Evolutionary conservation across 768 basidiomycete genomes (phyloP), one percentile per base, ranked within the genome.

Genomic region (Russula foetens): DNA sequence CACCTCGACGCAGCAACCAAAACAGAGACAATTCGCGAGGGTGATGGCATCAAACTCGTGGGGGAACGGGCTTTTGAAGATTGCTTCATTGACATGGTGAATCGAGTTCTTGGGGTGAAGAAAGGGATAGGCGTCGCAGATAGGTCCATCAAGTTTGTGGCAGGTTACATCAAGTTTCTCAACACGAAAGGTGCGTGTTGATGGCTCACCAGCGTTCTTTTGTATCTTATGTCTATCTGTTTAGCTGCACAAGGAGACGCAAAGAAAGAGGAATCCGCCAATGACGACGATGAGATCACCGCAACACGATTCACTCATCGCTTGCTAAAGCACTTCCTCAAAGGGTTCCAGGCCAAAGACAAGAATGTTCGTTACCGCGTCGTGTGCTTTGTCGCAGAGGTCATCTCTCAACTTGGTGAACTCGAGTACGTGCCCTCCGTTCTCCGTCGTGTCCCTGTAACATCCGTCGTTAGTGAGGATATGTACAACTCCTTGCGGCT

Each of bases 281-380:
- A 73, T 60, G 71, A 67, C 17, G 73, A 81, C 12, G 84, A 80
- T 4, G 81, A 83, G 38, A 77, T 78, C 0, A 71, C 76, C 2
- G 72, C 79, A 3, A 73, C 81, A 2, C 74, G 83, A 21, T 80
- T 84, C 64, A 73, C 79, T 17, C 68, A 73, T n/a, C 74, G 75
- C 47, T 68, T 84, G 14, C 71, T 84, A 19, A 72, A 72, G 31
- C 79, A 81, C 68, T 78, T 96, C 29, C 74, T 93, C 60, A 79
- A 79, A 59, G 94, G 92, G 3, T 92, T 92, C 71, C 67, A 76
- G 19, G 86, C 92, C 4, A 96, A 93, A 71, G 92, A 96, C 74
- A 98, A 95, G 74, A 79, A 77, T 45, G 85, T 91, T 41, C 82
- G 95, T 6, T 96, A 85, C 69, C 84, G 95, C 21, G 85, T 84